Evolutionary conservation across 495 filamentous ascomycete genomes (phyloP), one percentile per base, ranked within the genome.

Genomic region (Lophium mytilinum): DNA sequence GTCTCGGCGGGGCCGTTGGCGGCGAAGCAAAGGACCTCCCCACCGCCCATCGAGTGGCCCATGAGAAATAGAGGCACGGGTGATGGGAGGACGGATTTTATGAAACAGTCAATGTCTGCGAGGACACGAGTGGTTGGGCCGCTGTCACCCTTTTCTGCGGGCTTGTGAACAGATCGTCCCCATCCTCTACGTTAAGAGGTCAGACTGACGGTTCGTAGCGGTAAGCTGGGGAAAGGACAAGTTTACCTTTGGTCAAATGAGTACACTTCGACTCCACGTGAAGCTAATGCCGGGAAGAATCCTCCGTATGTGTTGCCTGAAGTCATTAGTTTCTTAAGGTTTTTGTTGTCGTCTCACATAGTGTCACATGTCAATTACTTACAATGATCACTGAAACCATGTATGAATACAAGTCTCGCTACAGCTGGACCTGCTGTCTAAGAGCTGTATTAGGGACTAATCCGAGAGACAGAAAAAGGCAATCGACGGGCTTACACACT

Each of bases 21-120:
- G 17, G 73, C 70, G 56, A 79, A 84, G 46, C 70, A 70, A 3
- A 91, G 71, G 12, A 83, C 80, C 62, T 90, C 73, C 14, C 79
- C 87, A 45, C 91, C 90, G 67, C 90, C 90, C 84, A 85, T 89
- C 37, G 84, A 88, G 71, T 95, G 90, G 50, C 90, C 90, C 68
- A 89, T 80, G n/a, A 95, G 77, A 72, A 95, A 95, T 17, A 92
- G 68, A 0, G 90, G 89, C 4, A 78, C 63, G 52, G 41, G 58
- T 3, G 77, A 81, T 58, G 64, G 66, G 40, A 71, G 78, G 35
- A 84, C 77, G 0, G 78, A 73, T 10, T 65, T 80, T 52, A 71
- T 74, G 68, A 95, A 82, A 24, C 82, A 80, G 34, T 81, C 84
- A 57, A 95, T 83, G 73, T 95, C 90, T 35, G 80, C 75, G 33